These are phyloP conservation scores for Lepidium aucheri DNA, from an alignment of 345 rosid genomes.

Conservation along the genomic window DNA sequence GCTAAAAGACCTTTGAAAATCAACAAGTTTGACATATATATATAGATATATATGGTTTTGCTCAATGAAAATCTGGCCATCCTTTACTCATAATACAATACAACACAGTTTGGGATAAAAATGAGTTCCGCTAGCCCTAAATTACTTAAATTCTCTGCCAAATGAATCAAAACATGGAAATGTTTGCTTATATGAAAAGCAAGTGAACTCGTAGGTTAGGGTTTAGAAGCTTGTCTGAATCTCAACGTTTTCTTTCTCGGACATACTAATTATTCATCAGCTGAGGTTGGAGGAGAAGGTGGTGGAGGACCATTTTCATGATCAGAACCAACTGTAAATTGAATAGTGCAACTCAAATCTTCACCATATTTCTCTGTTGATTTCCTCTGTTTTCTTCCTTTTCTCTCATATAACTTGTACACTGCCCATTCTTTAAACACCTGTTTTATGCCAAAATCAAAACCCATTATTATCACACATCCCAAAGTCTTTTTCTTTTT, in stretches of 20 bases:
- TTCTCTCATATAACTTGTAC: conserved; percentile 55
- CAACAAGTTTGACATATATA: conserved; percentile 4
- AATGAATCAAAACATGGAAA: neutral
- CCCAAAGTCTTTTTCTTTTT: neutral
- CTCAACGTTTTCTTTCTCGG: neutral
- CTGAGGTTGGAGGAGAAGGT: conserved; percentile 52
- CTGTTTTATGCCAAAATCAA: conserved; percentile 27
- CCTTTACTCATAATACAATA: conserved; percentile 14
- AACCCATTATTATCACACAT: neutral
- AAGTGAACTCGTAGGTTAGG: conserved; percentile 19
- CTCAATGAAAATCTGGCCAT: neutral
- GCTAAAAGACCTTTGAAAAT: neutral
- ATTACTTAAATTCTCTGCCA: conserved; percentile 5
- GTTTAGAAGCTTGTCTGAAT: conserved; percentile 2
- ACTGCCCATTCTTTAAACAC: conserved; percentile 56
- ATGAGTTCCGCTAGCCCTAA: neutral
- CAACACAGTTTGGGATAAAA: conserved; percentile 8
- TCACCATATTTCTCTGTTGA: neutral
- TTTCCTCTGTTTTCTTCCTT: conserved; percentile 14
- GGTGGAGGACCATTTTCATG: conserved; percentile 37
- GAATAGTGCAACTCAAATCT: conserved; percentile 10
- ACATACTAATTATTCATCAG: conserved; percentile 22
- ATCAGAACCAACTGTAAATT: conserved; percentile 30
- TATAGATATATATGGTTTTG: neutral
- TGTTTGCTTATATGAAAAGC: conserved; percentile 10